A percentile compares a stretch with the other conserved stretches of the same genome.
These are phyloP conservation scores for Emmonsiellopsis sp. DNA, from an alignment of 2,329 filamentous ascomycete genomes.

Conservation along the genomic window DNA sequence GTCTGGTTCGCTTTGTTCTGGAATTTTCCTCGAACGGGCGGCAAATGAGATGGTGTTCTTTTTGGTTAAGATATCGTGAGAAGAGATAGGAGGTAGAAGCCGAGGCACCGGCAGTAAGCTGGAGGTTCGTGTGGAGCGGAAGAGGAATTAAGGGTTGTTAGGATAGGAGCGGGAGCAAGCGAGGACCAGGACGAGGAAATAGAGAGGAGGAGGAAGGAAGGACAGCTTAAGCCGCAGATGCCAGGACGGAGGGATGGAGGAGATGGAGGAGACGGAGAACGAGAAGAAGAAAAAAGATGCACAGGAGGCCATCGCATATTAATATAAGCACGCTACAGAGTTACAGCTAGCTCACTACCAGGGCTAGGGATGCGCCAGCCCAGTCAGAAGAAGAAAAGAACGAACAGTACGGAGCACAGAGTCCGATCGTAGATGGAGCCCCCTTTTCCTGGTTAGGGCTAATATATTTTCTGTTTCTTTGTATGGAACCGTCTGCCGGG, in stretches of 20 bases:
- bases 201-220: conserved; percentile 7
- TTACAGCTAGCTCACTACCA: neutral
- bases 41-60: neutral
- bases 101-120: conserved; percentile 13
- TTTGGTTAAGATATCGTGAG: neutral
- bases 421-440: neutral
- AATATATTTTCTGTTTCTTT: neutral
- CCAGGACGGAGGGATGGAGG: conserved; percentile 10
- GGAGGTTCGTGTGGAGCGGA: conserved; percentile 13
- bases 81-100: conserved; percentile 12
- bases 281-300: conserved; percentile 13
- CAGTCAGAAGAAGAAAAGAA: neutral
- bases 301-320: conserved; percentile 23
- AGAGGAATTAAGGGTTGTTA: neutral
- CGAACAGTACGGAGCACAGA: neutral
- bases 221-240: conserved; percentile 11
- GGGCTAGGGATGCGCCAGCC: neutral
- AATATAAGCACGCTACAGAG: neutral
- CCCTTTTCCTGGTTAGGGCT: conserved; percentile 1
- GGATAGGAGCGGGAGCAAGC: conserved; percentile 1
- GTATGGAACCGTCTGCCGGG: neutral
- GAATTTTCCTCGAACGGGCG: no score
- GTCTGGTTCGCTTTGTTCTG: no score
- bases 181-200: conserved; percentile 6
- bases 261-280: conserved; percentile 11